Percentiles rank a stretch among this genome's conserved stretches.
Evolutionary conservation across 2,329 filamentous ascomycete species (phyloP).

Genomic region (Hymenoscyphus salicellus): DNA sequence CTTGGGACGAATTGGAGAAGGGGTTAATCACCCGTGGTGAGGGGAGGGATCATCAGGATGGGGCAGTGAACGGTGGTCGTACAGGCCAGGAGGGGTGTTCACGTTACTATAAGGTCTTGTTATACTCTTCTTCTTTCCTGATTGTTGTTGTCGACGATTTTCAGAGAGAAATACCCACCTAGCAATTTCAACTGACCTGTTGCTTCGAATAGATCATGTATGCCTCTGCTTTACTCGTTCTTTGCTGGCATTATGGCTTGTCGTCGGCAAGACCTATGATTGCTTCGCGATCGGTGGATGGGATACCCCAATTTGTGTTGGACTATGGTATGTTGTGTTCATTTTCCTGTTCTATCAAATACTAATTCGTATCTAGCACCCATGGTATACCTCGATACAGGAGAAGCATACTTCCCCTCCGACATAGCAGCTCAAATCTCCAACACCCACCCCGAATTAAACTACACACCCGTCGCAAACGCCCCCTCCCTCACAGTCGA

Average conservation of each 20-base stretch:
- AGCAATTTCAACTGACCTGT: not conserved
- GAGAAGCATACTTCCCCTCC: constrained; percentile 49
- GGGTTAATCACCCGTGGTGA: constrained; percentile 11
- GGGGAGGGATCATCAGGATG: not conserved
- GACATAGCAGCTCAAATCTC: constrained; percentile 46
- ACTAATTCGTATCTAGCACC: constrained; percentile 41
- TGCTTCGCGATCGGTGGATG: constrained; percentile 16
- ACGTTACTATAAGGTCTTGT: constrained; percentile 8
- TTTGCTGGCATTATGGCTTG: constrained; percentile 22
- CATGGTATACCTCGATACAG: constrained; percentile 48
- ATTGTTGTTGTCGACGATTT: not conserved
- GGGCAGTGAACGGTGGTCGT: not conserved
- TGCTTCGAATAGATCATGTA: constrained; percentile 16
- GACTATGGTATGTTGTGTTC: constrained; percentile 41
- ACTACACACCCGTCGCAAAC: constrained; percentile 40
- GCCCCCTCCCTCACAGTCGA: constrained; percentile 42
- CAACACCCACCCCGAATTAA: constrained; percentile 45
- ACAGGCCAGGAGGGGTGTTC: not conserved
- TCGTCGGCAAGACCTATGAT: constrained; percentile 9
- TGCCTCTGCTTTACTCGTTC: constrained; percentile 17
- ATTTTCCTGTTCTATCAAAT: not conserved
- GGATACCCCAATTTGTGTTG: constrained; percentile 44
- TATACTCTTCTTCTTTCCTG: not conserved
- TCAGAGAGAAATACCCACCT: not conserved
- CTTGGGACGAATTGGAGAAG: constrained; percentile 21